Evolutionary conservation across 305 asterid genomes (phyloP), one percentile per base, ranked within the genome.

Genomic region (Rubia occidens): DNA sequence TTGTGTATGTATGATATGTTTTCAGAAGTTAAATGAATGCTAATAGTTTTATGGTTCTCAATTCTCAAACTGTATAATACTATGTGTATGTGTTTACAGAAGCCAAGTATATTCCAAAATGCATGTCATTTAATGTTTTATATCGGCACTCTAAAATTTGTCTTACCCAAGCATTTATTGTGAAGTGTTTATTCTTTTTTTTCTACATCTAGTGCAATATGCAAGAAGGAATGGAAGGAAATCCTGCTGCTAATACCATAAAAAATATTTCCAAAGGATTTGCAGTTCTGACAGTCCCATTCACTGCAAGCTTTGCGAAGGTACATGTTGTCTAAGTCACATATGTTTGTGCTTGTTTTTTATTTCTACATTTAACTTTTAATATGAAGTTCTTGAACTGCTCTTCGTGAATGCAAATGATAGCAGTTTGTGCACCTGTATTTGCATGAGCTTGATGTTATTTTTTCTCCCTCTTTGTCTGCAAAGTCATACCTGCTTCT

Each of bases 211-310:
- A 94, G 97, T 82, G 73, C 70, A 94, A 94, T 75, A 86, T 86
- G 66, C 95, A 84, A 73, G 98, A 94, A 79, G 98, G 97, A 21
- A 69, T 95, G 90, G 96, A 89, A 85, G 96, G 96, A 71, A 94
- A 85, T 77, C 86, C 96, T 43, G 67, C 79, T 56, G 90, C 88
- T 55, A 56, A 60, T 29, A 82, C 82, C 64, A 85, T 94, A 63
- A 94, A 91, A 81, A 86, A 80, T 75, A 85, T 88, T 77, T 84
- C 87, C 2, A 82, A 95, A 79, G 93, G 43, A 47, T 91, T 95
- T 73, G 96, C 97, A 1, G 96, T 77, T 71, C 69, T 86, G 65
- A 75, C 94, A 14, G 49, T 91, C 69, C 94, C 96, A 71, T 70
- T 95, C 15, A 95, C 97, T 68, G 78, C 84, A 21, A 73, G 80